Evolutionary conservation across 257 asterid genomes (phyloP).

Genomic region (Primulina tabacum): DNA sequence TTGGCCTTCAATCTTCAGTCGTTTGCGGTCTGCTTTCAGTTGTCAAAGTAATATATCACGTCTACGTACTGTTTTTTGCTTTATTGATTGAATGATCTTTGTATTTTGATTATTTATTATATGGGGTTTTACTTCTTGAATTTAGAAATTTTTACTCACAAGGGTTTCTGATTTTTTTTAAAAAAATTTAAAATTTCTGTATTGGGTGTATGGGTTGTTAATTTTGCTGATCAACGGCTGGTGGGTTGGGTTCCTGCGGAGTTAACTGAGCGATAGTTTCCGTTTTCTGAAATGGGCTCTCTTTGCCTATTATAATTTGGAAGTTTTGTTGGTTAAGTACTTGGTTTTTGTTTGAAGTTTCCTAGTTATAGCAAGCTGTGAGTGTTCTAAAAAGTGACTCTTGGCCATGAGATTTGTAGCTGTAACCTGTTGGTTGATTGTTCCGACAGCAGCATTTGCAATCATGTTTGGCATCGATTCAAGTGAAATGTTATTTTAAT

Average conservation of each 20-base stretch:
- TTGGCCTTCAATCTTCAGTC: constrained; percentile 34
- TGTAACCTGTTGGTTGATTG: background rate
- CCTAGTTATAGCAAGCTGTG: constrained; percentile 9
- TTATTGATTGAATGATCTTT: background rate
- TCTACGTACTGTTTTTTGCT: background rate
- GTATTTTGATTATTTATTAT: background rate
- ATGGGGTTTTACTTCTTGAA: background rate
- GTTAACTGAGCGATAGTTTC: constrained; percentile 11
- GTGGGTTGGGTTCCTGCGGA: constrained; percentile 5
- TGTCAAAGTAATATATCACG: constrained; percentile 38
- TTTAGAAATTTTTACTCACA: background rate
- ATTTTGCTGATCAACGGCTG: constrained; percentile 14
- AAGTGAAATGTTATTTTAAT: too few relatives aligned
- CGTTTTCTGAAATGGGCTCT: constrained; percentile 21
- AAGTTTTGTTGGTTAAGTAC: constrained; percentile 12
- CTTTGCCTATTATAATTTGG: background rate
- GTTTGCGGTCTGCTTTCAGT: constrained; percentile 28
- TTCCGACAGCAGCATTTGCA: background rate
- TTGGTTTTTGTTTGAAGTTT: constrained; percentile 16
- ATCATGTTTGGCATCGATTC: too few relatives aligned
- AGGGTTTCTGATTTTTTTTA: constrained; percentile 2
- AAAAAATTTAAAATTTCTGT: too few relatives aligned
- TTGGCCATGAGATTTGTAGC: constrained; percentile 10
- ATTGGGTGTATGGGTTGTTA: constrained; percentile 25
- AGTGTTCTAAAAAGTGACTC: background rate